Base-by-base conservation (phyloP, 1,139 yeast genomes). In the Zygoascus hellenicus region DNA sequence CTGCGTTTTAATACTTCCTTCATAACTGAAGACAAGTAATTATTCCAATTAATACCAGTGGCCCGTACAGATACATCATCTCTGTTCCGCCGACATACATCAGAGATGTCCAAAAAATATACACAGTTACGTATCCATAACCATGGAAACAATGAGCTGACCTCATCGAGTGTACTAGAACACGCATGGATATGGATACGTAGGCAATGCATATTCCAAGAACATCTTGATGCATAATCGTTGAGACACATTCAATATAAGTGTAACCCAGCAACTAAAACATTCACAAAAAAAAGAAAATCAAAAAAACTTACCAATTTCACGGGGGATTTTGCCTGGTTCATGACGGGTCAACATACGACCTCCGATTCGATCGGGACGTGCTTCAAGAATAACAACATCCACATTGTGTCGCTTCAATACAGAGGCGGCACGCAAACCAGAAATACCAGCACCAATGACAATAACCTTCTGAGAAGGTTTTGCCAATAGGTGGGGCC, bases 401-500 rank as follows among this genome's bases (percentile, higher is more conserved):
- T 69, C 67, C 9, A 72, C 67, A 0, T 75, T 70, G 7, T 66
- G 59, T 11, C 65, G 60, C 26, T 74, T 60, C 4, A 85, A 68
- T 1, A 72, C 74, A 4, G 78, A 70, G 0, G 89, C 88, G 0
- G 94, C 83, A 54, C 83, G 82, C 39, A 86, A 68, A 0, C 94
- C 95, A 1, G 92, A 64, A 1, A 84, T 78, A 0, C 95, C 95
- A 13, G 84, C 94, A 6, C 95, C 95, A n/a, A 86, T 69, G 4
- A 86, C 70, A 1, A 74, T 60, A 11, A 73, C 78, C 31, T 33
- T 22, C 28, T 39, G 26, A 15, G 45, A 34, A 15, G 45, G 26
- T 14, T 33, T 28, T 2, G 32, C 13, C 30, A n/a, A 13, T 10
- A 36, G 9, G 7, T 22, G 26, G 26, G 26, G 26, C 7, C 26